Evolutionary conservation across 1,139 yeast species (phyloP).

Genomic region (Saccharomyces hybrid): DNA sequence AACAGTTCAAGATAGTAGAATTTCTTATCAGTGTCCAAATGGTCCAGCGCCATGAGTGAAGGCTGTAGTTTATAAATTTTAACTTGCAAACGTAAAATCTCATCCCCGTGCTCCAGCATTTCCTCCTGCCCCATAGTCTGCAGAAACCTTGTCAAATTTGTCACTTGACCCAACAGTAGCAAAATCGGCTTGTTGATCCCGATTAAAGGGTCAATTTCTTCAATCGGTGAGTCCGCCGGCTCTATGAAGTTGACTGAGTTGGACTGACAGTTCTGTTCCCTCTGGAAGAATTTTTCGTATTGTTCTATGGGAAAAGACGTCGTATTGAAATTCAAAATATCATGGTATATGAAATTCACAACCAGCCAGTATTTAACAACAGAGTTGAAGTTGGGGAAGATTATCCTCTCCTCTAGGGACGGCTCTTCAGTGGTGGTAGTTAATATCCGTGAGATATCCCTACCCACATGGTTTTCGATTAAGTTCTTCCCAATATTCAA

Average conservation of each 20-base stretch:
- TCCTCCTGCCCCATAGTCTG: background rate
- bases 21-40: background rate
- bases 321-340: conserved; percentile 54
- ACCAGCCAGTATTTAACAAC: conserved; percentile 54
- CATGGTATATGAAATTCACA: conserved; percentile 79
- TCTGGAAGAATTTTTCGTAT: conserved; percentile 47
- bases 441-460: conserved; percentile 33
- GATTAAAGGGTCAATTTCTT: conserved; percentile 53
- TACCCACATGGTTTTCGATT: conserved; percentile 53
- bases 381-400: conserved; percentile 34
- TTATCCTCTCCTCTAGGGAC: conserved; percentile 31
- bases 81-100: background rate
- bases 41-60: conserved; percentile 3
- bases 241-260: conserved; percentile 9
- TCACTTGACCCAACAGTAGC: conserved; percentile 60
- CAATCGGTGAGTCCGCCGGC: conserved; percentile 24
- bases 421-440: conserved; percentile 24
- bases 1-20: conserved; percentile 48
- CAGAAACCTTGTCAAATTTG: conserved; percentile 43
- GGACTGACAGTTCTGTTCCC: conserved; percentile 26
- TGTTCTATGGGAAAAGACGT: conserved; percentile 50
- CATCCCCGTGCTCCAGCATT: background rate
- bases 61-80: conserved; percentile 7
- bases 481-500: conserved; percentile 56
- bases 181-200: conserved; percentile 67